These are phyloP conservation scores for baker's yeast (Saccharomyces cerevisiae) DNA, from an alignment of 805 yeast species.

Conservation along the genomic window DNA sequence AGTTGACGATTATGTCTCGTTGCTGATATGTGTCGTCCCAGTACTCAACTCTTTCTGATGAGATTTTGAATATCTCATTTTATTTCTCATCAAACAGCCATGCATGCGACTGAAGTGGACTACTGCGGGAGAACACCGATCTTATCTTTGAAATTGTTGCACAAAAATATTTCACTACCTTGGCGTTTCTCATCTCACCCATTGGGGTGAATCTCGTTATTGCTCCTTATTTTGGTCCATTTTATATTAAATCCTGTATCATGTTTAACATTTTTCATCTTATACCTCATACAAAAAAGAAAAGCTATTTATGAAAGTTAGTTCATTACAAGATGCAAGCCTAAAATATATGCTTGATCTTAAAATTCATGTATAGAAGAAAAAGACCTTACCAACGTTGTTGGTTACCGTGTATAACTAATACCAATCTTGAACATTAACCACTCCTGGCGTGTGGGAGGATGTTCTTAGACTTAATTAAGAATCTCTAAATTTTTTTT, in stretches of 20 bases:
- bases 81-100: not conserved
- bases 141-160: not conserved
- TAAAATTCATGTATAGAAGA: not conserved
- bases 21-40: not conserved
- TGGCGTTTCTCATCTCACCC: not conserved
- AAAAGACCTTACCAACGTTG: not conserved
- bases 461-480: not conserved
- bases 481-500: not conserved
- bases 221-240: not conserved
- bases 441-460: not conserved
- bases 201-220: not conserved
- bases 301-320: not conserved
- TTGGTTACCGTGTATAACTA: not conserved
- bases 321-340: not conserved
- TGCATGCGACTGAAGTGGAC: not conserved
- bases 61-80: not conserved
- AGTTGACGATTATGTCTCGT: not conserved
- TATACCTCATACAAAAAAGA: not conserved
- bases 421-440: not conserved
- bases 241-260: not conserved
- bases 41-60: not conserved
- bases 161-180: not conserved
- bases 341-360: conserved; percentile 1
- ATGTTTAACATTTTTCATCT: not conserved
- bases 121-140: not conserved